Evolutionary conservation across 805 yeast genomes (phyloP).

Genomic region (Zygosaccharomyces kombuchaensis): DNA sequence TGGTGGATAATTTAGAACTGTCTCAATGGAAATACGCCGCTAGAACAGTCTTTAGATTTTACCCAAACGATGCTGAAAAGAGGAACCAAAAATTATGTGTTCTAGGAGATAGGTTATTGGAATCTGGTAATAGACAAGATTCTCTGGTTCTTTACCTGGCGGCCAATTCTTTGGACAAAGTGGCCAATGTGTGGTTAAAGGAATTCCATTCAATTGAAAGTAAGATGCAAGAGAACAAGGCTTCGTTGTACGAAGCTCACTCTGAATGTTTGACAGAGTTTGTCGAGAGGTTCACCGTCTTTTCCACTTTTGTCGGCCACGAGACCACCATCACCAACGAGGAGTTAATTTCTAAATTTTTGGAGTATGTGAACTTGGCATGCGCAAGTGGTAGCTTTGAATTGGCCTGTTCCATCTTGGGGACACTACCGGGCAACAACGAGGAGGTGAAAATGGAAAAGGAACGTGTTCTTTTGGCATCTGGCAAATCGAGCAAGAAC

Average conservation of each 20-base stretch:
- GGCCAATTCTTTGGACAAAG: conserved; percentile 75
- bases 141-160: conserved; percentile 77
- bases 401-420: conserved; percentile 66
- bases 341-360: conserved; percentile 45
- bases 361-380: conserved; percentile 77
- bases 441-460: conserved; percentile 70
- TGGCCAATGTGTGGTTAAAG: conserved; percentile 76
- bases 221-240: conserved; percentile 35
- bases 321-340: conserved; percentile 28
- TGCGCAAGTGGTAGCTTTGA: conserved; percentile 82
- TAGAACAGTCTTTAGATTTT: conserved; percentile 55
- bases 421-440: conserved; percentile 66
- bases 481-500: conserved; percentile 34
- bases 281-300: conserved; percentile 78
- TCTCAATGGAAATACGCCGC: conserved; percentile 80
- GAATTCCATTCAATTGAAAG: conserved; percentile 56
- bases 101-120: conserved; percentile 74
- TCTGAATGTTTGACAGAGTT: conserved; percentile 75
- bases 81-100: conserved; percentile 54
- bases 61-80: conserved; percentile 42
- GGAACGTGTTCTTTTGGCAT: conserved; percentile 72
- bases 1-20: conserved; percentile 74
- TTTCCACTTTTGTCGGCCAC: conserved; percentile 27
- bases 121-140: conserved; percentile 54
- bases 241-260: conserved; percentile 76